These are phyloP conservation scores for Nidula microcarpa DNA, from an alignment of 768 basidiomycete genomes.

Conservation along the genomic window DNA sequence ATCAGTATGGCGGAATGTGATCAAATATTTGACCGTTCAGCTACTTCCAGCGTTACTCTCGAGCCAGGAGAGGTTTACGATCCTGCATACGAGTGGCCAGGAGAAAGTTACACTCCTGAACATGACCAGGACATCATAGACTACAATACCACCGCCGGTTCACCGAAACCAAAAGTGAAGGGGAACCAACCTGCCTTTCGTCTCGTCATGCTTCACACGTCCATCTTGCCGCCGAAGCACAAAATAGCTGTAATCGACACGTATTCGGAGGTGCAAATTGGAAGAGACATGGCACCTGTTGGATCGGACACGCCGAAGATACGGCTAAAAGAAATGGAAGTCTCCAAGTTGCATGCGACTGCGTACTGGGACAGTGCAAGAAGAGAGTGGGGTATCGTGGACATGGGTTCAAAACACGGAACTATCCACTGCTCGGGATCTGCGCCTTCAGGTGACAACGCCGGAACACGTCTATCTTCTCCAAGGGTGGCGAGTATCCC, in stretches of 20 bases:
- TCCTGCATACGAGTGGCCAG: conserved; percentile 60
- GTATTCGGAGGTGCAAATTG: conserved; percentile 67
- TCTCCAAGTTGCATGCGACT: conserved; percentile 79
- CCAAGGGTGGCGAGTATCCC: conserved; percentile 69
- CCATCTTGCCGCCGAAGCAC: conserved; percentile 52
- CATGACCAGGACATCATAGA: neutral
- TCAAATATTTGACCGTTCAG: no score
- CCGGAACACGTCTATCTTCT: conserved; percentile 56
- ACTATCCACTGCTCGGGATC: conserved; percentile 54
- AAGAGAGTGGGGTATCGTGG: conserved; percentile 69
- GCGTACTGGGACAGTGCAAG: conserved; percentile 63
- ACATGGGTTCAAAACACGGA: conserved; percentile 85
- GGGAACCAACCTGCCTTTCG: conserved; percentile 36
- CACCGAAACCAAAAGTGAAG: neutral
- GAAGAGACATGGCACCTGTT: conserved; percentile 57
- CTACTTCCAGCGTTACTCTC: neutral
- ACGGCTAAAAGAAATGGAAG: conserved; percentile 79
- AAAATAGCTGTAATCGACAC: conserved; percentile 39
- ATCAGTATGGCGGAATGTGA: no score
- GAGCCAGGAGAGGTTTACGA: conserved; percentile 34
- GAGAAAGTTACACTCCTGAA: conserved; percentile 17
- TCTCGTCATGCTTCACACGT: conserved; percentile 53
- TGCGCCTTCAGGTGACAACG: conserved; percentile 15
- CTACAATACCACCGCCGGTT: neutral
- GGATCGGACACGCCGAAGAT: conserved; percentile 58